Conservation (phyloP, 1,284 basidiomycete genomes). For the Pterula multifida region DNA sequence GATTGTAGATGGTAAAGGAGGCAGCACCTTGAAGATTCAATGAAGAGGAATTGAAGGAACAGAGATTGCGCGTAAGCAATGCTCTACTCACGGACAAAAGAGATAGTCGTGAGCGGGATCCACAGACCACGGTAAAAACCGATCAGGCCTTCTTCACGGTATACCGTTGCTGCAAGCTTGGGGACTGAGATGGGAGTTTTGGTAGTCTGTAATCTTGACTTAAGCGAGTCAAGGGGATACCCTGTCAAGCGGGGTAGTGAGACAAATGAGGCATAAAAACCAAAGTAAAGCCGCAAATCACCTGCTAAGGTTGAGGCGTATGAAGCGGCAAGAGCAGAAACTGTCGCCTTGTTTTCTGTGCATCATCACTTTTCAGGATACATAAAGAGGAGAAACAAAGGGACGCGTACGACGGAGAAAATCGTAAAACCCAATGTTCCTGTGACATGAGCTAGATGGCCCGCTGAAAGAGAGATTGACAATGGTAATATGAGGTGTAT, state of each 20-base stretch:
- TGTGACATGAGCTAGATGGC: conserved; percentile 41
- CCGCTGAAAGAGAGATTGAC: background rate
- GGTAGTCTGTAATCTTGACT: conserved; percentile 82
- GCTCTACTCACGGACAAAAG: conserved; percentile 82
- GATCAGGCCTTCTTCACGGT: conserved; percentile 82
- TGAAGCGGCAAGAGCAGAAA: conserved; percentile 1
- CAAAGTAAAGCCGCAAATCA: background rate
- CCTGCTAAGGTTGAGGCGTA: conserved; percentile 16
- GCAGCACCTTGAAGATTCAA: conserved; percentile 55
- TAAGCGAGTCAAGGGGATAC: conserved; percentile 68
- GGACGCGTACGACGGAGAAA: conserved; percentile 45
- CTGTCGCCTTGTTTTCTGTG: conserved; percentile 29
- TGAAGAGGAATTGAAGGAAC: conserved; percentile 8
- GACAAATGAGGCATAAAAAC: background rate
- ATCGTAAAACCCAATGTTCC: conserved; percentile 50
- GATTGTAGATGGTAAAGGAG: conserved; percentile 90
- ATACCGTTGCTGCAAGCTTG: conserved; percentile 60
- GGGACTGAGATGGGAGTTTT: conserved; percentile 67
- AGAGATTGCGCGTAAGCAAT: no score
- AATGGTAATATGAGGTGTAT: background rate
- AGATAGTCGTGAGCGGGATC: conserved; percentile 93
- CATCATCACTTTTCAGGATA: conserved; percentile 18
- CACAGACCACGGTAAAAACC: conserved; percentile 88
- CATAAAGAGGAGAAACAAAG: conserved; percentile 8
- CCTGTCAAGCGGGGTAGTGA: background rate